Percentiles rank a stretch among this genome's conserved stretches.
phyloP scores from a whole-genome alignment of 1,139 yeast genomes.

The Suhomyces maxii region DNA sequence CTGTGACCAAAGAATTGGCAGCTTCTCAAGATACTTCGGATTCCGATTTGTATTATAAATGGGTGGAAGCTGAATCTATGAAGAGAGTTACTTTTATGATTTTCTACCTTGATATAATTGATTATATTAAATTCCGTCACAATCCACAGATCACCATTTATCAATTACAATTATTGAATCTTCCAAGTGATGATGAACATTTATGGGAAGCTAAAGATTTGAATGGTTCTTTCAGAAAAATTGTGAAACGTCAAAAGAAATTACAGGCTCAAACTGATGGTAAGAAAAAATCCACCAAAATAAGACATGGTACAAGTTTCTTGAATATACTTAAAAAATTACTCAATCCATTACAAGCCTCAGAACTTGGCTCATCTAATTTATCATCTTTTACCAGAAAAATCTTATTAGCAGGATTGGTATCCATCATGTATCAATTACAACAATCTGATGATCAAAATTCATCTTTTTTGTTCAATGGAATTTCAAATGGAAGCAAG shows the following conservation, averaged over 20 bases:
- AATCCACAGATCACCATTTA: conserved; percentile 66
- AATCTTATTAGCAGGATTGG: conserved; percentile 66
- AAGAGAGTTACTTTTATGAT: conserved; percentile 80
- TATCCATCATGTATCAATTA: conserved; percentile 70
- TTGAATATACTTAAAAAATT: conserved; percentile 36
- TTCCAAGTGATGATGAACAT: conserved; percentile 75
- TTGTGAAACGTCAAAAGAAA: conserved; percentile 40
- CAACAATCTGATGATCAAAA: conserved; percentile 70
- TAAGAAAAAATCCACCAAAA: conserved; percentile 11
- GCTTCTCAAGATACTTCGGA: conserved; percentile 24
- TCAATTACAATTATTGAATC: conserved; percentile 63
- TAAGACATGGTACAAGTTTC: conserved; percentile 33
- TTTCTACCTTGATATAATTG: conserved; percentile 74
- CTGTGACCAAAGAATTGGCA: conserved; percentile 18
- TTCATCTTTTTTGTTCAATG: conserved; percentile 41
- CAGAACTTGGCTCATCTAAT: conserved; percentile 13
- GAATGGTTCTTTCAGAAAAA: conserved; percentile 40
- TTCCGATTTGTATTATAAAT: conserved; percentile 40
- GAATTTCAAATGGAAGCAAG: conserved; percentile 15
- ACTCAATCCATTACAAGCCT: conserved; percentile 23
- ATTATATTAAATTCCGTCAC: conserved; percentile 81
- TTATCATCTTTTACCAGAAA: conserved; percentile 56
- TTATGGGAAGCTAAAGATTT: conserved; percentile 62
- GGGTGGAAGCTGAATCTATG: conserved; percentile 79
- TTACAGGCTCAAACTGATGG: conserved; percentile 20